These are phyloP conservation scores for Microbotryum lychnidis-dioicae DNA, from an alignment of 1,284 basidiomycete species.

Conservation along the genomic window DNA sequence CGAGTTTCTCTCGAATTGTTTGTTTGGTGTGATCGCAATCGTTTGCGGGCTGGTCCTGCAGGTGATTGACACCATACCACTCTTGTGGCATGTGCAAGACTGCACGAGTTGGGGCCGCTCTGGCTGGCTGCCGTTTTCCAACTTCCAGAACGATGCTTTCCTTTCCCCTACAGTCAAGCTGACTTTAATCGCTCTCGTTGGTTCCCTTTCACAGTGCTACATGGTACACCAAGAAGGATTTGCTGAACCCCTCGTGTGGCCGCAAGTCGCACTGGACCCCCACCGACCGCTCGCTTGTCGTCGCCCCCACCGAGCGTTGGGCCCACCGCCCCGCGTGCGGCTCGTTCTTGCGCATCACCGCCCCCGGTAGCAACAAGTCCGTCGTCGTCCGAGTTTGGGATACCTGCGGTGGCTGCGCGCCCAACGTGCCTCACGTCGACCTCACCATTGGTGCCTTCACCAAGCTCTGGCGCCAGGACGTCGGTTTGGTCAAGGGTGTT, in stretches of 20 bases:
- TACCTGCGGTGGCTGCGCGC: slow-evolving; percentile 33
- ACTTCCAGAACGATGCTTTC: no score
- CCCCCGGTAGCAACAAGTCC: slow-evolving; percentile 12
- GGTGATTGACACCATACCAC: no score
- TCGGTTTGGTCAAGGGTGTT: slow-evolving; percentile 20
- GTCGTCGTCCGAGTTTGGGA: slow-evolving; percentile 30
- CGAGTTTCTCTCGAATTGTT: no score
- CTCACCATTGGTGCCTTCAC: slow-evolving; percentile 32
- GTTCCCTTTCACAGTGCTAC: background rate
- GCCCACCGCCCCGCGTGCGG: slow-evolving; percentile 23
- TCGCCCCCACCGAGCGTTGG: slow-evolving; percentile 34
- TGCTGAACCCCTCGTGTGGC: slow-evolving; percentile 33
- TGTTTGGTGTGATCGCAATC: no score
- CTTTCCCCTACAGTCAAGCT: no score
- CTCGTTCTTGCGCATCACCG: slow-evolving; percentile 17
- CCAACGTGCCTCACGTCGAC: slow-evolving; percentile 31
- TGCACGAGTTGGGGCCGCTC: no score
- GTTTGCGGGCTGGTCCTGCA: no score
- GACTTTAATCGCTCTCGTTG: no score
- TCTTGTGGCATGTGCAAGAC: no score
- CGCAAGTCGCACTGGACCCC: slow-evolving; percentile 32
- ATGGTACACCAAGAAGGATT: slow-evolving; percentile 19
- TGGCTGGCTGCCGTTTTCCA: no score
- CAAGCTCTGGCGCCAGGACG: slow-evolving; percentile 29
- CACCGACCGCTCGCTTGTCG: slow-evolving; percentile 32